Base-by-base conservation (phyloP, 2,329 filamentous ascomycete genomes). In the Lachnellula occidentalis region DNA sequence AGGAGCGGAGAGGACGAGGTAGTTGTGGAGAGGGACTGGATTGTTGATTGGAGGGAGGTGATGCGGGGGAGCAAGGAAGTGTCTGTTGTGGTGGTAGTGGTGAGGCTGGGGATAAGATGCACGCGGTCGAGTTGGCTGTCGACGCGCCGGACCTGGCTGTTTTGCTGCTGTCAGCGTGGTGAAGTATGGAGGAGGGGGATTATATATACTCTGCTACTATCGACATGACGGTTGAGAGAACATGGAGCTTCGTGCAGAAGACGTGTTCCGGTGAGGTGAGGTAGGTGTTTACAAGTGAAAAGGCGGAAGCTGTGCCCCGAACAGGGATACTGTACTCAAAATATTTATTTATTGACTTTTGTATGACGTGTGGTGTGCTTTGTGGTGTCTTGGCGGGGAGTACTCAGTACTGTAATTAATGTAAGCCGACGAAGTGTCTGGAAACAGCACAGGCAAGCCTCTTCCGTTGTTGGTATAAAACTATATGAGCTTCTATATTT, bases 1-100 rank as follows among this genome's bases (percentile, higher is more conserved):
- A 91, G 72, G 6, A 88, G 73, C 34, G 82, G 75, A 50, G 80
- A 78, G 5, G 85, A 82, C 2, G 83, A 81, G 1, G 86, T 82
- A 2, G 83, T 83, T 4, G 86, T 82, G 19, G 88, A 92, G 14
- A 95, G 73, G 2, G 82, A 76, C 69, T 86, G 86, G 64, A 89
- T 81, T 52, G 91, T 80, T 54, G 73, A 75, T 61, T 91, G 79
- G 39, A 95, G 74, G 51, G 84, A 77, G 69, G 81, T 73, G 62
- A 86, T 73, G 50, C 82, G 73, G 24, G 79, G 76, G 60, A 66
- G 48, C 64, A 58, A 58, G 11, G 56, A 58, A 37, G 45, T 63
- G 36, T 62, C 57, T 14, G 60, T 51, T 7, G 60, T 57, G n/a
- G 60, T 58, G 53, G 63, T 70, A 27, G 59, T 71, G 49, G 75